Evolutionary conservation across 805 yeast genomes (phyloP), one percentile per base, ranked within the genome.

Genomic region (Candida caryicola): DNA sequence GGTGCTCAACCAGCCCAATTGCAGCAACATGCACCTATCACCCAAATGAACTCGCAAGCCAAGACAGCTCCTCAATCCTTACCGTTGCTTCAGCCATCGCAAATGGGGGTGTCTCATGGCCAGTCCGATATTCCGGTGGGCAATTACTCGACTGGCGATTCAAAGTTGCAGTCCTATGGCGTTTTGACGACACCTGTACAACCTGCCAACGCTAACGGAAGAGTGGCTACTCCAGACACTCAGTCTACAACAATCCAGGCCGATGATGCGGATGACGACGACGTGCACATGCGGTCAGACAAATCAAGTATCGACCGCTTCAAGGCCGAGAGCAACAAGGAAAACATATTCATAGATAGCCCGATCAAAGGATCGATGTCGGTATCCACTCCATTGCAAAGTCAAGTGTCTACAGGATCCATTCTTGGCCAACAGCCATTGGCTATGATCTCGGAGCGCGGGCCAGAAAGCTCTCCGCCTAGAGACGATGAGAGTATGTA

Each of bases 271-370:
- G 70, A 62, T 14, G 65, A 60, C 9, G 68, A 60, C 10, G 64
- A 59, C 13, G 50, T 51, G 21, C 42, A 33, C 10, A 58, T 54
- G 15, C 54, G 65, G 32, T 69, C 64, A 2, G 58, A 62, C 45
- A 64, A 58, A 31, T 60, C 59, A 21, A 69, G 66, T 17, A 36
- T 66, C 23, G 59, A 57, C 17, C 52, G 46, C 15, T 52, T 60
- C n/a, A 55, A 54, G 30, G 41, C 48, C 17, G 60, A 56, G 18
- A 78, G 72, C 29, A 71, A 74, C 47, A 74, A 75, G 43, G 80
- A 74, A 41, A 73, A 73, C 45, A 64, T 67, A 4, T 73, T 71
- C 45, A 58, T 66, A 17, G 73, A 64, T 15, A 34, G 31, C 13
- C 39, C 52, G 37, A 61, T 60, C 28, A 64, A 65, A 35, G 36